Percentiles rank a stretch among this genome's conserved stretches.
These are phyloP conservation scores for Thinopyrum obtusiflorum DNA, from an alignment of 202 grass and related monocot genomes.

Conservation along the genomic window DNA sequence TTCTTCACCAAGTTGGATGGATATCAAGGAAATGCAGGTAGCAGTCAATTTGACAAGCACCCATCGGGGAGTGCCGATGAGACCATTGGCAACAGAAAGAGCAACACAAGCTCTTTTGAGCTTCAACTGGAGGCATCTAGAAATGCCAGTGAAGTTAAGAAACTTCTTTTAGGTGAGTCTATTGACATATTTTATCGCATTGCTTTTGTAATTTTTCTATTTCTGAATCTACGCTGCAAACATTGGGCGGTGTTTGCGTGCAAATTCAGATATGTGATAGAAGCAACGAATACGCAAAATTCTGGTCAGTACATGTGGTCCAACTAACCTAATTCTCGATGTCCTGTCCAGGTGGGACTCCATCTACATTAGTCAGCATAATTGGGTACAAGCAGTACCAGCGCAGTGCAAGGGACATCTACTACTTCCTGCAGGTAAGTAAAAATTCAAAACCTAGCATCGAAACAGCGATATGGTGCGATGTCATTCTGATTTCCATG, in stretches of 20 bases:
- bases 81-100: slow-evolving; percentile 35
- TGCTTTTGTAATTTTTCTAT: slow-evolving; percentile 23
- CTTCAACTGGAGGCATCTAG: slow-evolving; percentile 83
- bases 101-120: slow-evolving; percentile 56
- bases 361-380: slow-evolving; percentile 85
- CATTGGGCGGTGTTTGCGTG: not conserved
- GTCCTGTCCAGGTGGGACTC: slow-evolving; percentile 71
- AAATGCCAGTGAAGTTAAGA: slow-evolving; percentile 95
- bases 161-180: slow-evolving; percentile 84
- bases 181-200: slow-evolving; percentile 8
- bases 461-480: not conserved
- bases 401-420: slow-evolving; percentile 74
- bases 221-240: slow-evolving; percentile 7
- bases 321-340: slow-evolving; percentile 25
- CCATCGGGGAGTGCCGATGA: slow-evolving; percentile 42
- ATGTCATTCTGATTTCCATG: slow-evolving; percentile 20
- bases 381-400: slow-evolving; percentile 81
- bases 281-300: slow-evolving; percentile 18
- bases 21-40: slow-evolving; percentile 47
- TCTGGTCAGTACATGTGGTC: slow-evolving; percentile 7
- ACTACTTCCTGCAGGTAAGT: slow-evolving; percentile 96
- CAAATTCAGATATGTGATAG: slow-evolving; percentile 16
- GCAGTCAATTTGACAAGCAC: slow-evolving; percentile 39
- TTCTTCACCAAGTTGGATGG: slow-evolving; percentile 82
- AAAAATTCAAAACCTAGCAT: slow-evolving; percentile 12